A percentile compares a stretch with the other conserved stretches of the same genome.
Evolutionary conservation across 148 eudicot species (phyloP).

Genomic region (Vaccinium macrocarpon): DNA sequence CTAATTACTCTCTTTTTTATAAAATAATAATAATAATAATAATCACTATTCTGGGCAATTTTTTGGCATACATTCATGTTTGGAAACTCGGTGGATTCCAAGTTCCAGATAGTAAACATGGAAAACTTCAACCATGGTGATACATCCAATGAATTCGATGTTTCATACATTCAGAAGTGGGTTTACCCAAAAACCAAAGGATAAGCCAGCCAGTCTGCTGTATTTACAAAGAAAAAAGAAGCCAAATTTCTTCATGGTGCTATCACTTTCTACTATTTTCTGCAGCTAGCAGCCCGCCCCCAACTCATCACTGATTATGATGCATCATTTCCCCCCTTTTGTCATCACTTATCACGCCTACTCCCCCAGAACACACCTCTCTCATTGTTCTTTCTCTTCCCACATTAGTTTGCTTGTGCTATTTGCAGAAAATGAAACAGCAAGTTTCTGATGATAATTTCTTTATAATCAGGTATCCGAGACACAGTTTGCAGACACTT

Average conservation of each 20-base stretch:
- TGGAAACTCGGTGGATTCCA: background rate
- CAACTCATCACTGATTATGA: background rate
- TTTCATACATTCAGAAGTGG: too few species aligned
- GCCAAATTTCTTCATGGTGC: background rate
- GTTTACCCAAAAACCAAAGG: background rate
- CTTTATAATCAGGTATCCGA: too few species aligned
- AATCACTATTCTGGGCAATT: too few species aligned
- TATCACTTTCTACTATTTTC: background rate
- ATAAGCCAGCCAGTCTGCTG: background rate
- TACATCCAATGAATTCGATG: background rate
- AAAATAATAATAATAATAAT: too few species aligned
- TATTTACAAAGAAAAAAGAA: background rate
- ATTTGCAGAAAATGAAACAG: constrained; percentile 1
- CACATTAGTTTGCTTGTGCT: background rate
- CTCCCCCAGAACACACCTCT: background rate
- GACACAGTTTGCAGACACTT: too few species aligned
- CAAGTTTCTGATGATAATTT: background rate
- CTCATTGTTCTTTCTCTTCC: background rate
- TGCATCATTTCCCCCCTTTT: background rate
- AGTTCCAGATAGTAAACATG: background rate
- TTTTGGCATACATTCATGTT: too few species aligned
- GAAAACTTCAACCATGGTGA: background rate
- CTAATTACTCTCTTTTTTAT: too few species aligned
- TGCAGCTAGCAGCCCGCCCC: background rate
- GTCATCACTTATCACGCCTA: constrained; percentile 14